These are phyloP conservation scores for Cladophialophora carrionii DNA, from an alignment of 2,329 filamentous ascomycete species.

Conservation along the genomic window DNA sequence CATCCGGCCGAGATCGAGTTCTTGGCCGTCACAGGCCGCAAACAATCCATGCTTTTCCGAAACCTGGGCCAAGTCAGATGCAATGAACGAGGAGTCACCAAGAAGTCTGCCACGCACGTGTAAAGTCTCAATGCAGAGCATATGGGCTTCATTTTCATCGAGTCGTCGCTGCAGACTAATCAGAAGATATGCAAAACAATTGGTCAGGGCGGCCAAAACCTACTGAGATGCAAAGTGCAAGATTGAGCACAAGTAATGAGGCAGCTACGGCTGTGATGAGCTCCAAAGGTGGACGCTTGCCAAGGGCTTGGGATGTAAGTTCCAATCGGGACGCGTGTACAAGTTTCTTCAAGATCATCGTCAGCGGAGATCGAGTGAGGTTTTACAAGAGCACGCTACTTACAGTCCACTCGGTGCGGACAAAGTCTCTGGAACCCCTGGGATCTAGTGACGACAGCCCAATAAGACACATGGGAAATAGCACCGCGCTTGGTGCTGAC, in stretches of 20 bases:
- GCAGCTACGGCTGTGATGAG: conserved; percentile 18
- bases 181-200: neutral
- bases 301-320: conserved; percentile 24
- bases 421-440: conserved; percentile 9
- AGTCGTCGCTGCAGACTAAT: conserved; percentile 6
- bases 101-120: conserved; percentile 12
- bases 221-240: conserved; percentile 1
- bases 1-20: conserved; percentile 5
- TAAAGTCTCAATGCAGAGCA: conserved; percentile 23
- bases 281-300: conserved; percentile 13
- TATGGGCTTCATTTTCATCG: conserved; percentile 21
- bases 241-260: conserved; percentile 18
- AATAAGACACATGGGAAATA: conserved; percentile 23
- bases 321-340: conserved; percentile 18
- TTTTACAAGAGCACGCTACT: neutral
- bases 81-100: neutral
- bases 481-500: conserved; percentile 16
- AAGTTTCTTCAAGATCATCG: conserved; percentile 8
- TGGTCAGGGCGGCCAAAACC: neutral
- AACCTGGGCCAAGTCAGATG: neutral
- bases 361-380: neutral
- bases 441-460: conserved; percentile 23
- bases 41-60: conserved; percentile 25
- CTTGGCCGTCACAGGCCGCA: conserved; percentile 14
- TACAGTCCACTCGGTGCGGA: conserved; percentile 3